These are phyloP conservation scores for Cinnamomum micranthum DNA, from an alignment of 164 flowering plant species.

Conservation along the genomic window DNA sequence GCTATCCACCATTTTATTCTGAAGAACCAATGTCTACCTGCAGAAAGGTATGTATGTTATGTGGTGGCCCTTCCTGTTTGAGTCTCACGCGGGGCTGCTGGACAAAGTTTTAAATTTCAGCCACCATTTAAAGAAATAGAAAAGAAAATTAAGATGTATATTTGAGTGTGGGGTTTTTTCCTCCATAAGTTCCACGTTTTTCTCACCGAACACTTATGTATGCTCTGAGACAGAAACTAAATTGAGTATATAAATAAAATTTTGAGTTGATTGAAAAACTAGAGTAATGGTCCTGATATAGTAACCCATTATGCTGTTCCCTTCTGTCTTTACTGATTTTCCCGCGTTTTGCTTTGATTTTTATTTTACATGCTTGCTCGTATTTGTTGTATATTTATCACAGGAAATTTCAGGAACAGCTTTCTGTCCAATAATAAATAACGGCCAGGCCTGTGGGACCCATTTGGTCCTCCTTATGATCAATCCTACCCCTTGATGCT, in stretches of 20 bases:
- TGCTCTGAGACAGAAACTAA: no score
- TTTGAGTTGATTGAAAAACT: neutral
- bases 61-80: neutral
- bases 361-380: neutral
- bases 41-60: slow-evolving; percentile 38
- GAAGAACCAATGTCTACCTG: slow-evolving; percentile 64
- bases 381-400: no score
- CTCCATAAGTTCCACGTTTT: no score
- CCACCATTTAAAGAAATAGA: no score
- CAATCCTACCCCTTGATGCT: no score
- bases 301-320: neutral
- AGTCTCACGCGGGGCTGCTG: neutral
- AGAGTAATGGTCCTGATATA: neutral
- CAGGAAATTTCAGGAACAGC: neutral
- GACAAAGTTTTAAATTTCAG: neutral
- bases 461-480: no score
- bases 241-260: neutral
- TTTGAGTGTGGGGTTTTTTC: no score
- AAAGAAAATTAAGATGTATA: no score
- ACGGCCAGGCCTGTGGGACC: no score
- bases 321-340: neutral
- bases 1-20: slow-evolving; percentile 62
- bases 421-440: no score
- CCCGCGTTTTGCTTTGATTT: neutral
- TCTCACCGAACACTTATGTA: no score